Conservation (phyloP, 2,329 filamentous ascomycete species). For the Tolypocladium endophyticum region DNA sequence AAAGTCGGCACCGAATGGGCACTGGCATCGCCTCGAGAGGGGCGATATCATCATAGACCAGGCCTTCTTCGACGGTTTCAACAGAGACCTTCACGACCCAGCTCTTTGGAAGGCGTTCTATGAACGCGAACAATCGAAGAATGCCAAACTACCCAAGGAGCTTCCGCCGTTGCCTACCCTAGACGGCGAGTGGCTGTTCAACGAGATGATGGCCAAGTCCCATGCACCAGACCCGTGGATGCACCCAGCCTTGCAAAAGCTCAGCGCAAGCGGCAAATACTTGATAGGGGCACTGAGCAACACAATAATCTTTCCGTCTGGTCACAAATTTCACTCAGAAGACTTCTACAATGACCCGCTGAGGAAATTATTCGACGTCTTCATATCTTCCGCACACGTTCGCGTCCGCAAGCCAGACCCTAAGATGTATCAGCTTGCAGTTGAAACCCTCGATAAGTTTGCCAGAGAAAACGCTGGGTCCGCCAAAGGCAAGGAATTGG, state of each 20-base stretch:
- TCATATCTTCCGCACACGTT: constrained; percentile 76
- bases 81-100: constrained; percentile 56
- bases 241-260: constrained; percentile 65
- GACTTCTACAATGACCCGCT: constrained; percentile 47
- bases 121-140: constrained; percentile 28
- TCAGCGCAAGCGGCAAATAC: constrained; percentile 54
- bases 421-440: constrained; percentile 65
- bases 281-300: constrained; percentile 80
- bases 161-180: constrained; percentile 59
- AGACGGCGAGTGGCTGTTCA: constrained; percentile 72
- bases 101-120: constrained; percentile 61
- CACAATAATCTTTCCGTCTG: constrained; percentile 74
- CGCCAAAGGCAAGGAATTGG: constrained; percentile 24
- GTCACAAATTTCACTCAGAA: constrained; percentile 52
- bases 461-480: constrained; percentile 39
- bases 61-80: constrained; percentile 68
- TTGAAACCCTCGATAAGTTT: constrained; percentile 54
- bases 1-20: constrained; percentile 63
- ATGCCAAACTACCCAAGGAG: constrained; percentile 25
- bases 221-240: constrained; percentile 72
- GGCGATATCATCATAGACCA: constrained; percentile 69
- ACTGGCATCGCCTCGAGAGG: constrained; percentile 81
- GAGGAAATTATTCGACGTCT: constrained; percentile 68
- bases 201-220: constrained; percentile 77
- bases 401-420: constrained; percentile 82